A percentile compares a stretch with the other conserved stretches of the same genome.
Conservation (phyloP, 164 flowering plant genomes). For the Annona squamosa region DNA sequence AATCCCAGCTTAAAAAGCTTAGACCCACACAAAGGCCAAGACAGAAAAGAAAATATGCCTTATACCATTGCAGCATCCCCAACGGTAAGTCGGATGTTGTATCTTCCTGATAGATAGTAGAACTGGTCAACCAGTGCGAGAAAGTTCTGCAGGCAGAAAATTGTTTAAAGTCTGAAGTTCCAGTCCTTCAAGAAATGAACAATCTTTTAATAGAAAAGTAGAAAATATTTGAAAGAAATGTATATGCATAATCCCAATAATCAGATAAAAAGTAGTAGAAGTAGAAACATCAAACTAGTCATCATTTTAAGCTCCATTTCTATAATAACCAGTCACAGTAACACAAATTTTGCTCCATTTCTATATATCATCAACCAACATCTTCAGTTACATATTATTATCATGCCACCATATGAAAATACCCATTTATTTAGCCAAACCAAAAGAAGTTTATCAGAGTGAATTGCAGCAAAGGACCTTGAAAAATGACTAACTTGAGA, state of each 20-base stretch:
- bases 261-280: too few relatives aligned
- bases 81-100: conserved; percentile 75
- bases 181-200: background rate
- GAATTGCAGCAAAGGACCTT: too few relatives aligned
- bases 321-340: too few relatives aligned
- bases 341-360: too few relatives aligned
- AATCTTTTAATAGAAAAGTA: background rate
- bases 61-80: conserved; percentile 95
- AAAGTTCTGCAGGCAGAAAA: conserved; percentile 54
- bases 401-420: too few relatives aligned
- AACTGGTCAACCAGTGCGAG: conserved; percentile 92
- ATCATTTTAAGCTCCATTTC: background rate
- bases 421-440: too few relatives aligned
- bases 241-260: background rate
- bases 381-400: too few relatives aligned
- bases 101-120: conserved; percentile 88
- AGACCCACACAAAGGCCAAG: conserved; percentile 1
- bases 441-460: too few relatives aligned
- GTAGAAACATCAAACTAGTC: background rate
- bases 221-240: background rate
- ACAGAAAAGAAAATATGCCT: background rate
- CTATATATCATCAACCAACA: too few relatives aligned
- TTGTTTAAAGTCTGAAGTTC: background rate
- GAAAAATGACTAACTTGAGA: too few relatives aligned
- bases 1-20: conserved; percentile 2